Conservation (phyloP, 2,329 filamentous ascomycete species). For the Geosmithia flava region DNA sequence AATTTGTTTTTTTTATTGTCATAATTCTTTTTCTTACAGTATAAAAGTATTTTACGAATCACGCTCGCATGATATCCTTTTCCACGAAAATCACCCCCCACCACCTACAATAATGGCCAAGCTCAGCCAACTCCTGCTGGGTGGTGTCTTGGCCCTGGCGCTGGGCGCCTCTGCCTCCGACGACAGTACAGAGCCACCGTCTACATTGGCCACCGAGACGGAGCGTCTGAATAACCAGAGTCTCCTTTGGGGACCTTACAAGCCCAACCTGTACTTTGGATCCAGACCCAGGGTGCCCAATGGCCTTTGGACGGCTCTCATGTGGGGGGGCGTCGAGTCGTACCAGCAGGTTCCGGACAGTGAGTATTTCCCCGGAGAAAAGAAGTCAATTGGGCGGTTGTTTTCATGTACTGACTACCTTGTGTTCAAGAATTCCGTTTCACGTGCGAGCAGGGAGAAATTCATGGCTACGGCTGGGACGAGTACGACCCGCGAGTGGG, state of each 20-base stretch:
- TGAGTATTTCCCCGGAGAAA: constrained; percentile 26
- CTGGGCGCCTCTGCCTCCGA: constrained; percentile 12
- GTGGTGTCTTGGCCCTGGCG: constrained; percentile 12
- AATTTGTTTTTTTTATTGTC: not conserved
- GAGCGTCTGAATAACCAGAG: constrained; percentile 60
- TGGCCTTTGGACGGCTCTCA: constrained; percentile 68
- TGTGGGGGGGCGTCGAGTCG: constrained; percentile 81
- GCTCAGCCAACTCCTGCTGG: constrained; percentile 15
- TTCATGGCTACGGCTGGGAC: constrained; percentile 96
- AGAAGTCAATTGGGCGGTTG: not conserved
- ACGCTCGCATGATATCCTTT: not conserved
- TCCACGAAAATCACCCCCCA: not conserved
- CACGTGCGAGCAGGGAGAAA: constrained; percentile 90
- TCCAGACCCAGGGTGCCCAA: constrained; percentile 71
- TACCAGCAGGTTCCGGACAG: constrained; percentile 65
- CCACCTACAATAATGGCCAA: not conserved
- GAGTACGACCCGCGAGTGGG: constrained; percentile 86
- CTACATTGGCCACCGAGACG: constrained; percentile 22
- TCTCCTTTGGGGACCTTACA: constrained; percentile 91
- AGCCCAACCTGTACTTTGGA: constrained; percentile 89
- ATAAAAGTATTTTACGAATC: not conserved
- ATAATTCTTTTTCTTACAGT: too few species aligned
- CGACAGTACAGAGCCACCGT: constrained; percentile 26
- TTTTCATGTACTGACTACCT: not conserved
- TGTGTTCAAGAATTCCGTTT: constrained; percentile 61